phyloP scores from a whole-genome alignment of 176 grass and related monocot species.

The Triticum turgidum region DNA sequence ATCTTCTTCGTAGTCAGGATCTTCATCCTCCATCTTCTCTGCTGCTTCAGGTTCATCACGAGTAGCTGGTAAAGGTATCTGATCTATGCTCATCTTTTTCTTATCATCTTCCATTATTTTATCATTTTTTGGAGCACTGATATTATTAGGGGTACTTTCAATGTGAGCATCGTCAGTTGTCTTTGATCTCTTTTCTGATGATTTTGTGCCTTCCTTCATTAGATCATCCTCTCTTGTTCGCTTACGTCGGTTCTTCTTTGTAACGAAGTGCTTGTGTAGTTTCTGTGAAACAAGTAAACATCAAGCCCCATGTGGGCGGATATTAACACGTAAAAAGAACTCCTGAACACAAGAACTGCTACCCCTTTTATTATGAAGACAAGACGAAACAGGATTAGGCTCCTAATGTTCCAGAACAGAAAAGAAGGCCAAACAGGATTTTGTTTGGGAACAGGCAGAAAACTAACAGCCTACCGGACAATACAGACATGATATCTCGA shows the following conservation, averaged over 20 bases:
- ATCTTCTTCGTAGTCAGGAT: slow-evolving; percentile 54
- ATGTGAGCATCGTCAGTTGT: slow-evolving; percentile 16
- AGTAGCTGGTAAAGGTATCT: slow-evolving; percentile 11
- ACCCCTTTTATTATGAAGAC: background rate
- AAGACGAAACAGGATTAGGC: background rate
- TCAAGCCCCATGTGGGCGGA: background rate
- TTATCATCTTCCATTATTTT: slow-evolving; percentile 10
- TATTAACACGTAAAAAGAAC: background rate
- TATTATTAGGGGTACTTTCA: slow-evolving; percentile 27
- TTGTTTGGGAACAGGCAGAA: background rate
- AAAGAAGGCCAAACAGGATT: background rate
- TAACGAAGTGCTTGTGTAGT: slow-evolving; percentile 43
- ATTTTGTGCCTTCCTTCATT: slow-evolving; percentile 41
- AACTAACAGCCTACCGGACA: background rate
- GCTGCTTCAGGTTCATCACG: slow-evolving; percentile 37
- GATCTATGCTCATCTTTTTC: slow-evolving; percentile 31
- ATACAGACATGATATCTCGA: slow-evolving; percentile 13
- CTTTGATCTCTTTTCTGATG: slow-evolving; percentile 42
- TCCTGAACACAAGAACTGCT: background rate
- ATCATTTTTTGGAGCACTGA: slow-evolving; percentile 6
- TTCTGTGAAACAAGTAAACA: slow-evolving; percentile 38
- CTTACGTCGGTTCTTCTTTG: slow-evolving; percentile 56
- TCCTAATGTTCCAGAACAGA: background rate
- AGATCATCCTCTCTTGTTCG: slow-evolving; percentile 59
- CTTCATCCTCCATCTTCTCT: slow-evolving; percentile 38